These are phyloP conservation scores for Yarrowia alimentaria DNA, from an alignment of 805 yeast species.

Conservation along the genomic window DNA sequence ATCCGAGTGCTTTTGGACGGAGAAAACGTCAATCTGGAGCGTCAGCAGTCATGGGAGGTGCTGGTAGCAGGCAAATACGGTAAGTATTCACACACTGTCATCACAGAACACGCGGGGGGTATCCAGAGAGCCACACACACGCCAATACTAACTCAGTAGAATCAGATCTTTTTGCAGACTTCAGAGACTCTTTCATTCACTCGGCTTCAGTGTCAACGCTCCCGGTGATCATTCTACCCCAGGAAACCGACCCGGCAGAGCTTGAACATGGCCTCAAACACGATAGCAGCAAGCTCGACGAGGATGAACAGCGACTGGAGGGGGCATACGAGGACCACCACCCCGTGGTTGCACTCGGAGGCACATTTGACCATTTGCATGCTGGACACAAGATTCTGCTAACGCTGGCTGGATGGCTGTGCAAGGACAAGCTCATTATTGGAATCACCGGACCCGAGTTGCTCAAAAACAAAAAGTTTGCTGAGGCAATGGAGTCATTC, in stretches of 20 bases:
- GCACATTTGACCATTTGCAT: constrained; percentile 95
- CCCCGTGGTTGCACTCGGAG: constrained; percentile 64
- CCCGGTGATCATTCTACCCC: constrained; percentile 33
- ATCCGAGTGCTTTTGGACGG: constrained; percentile 40
- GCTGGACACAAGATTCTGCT: constrained; percentile 90
- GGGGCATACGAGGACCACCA: constrained; percentile 31
- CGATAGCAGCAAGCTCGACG: too few relatives aligned
- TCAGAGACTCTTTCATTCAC: constrained; percentile 32
- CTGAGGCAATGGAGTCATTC: constrained; percentile 61
- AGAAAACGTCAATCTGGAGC: constrained; percentile 34
- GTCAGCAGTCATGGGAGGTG: constrained; percentile 40
- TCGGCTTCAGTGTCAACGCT: constrained; percentile 30
- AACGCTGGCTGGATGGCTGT: constrained; percentile 65
- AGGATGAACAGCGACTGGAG: constrained; percentile 9
- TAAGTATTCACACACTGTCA: constrained; percentile 6
- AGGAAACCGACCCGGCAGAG: constrained; percentile 10
- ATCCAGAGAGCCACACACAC: too few relatives aligned
- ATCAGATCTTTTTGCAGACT: constrained; percentile 30
- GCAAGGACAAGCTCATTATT: constrained; percentile 57
- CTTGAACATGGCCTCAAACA: constrained; percentile 29
- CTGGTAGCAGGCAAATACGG: constrained; percentile 37
- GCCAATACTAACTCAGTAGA: constrained; percentile 14
- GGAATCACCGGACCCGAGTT: constrained; percentile 82
- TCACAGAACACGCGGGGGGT: too few relatives aligned
- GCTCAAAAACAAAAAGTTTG: constrained; percentile 69